These are phyloP conservation scores for Pneumocystis murina DNA, from an alignment of 1,139 yeast genomes.

Conservation along the genomic window DNA sequence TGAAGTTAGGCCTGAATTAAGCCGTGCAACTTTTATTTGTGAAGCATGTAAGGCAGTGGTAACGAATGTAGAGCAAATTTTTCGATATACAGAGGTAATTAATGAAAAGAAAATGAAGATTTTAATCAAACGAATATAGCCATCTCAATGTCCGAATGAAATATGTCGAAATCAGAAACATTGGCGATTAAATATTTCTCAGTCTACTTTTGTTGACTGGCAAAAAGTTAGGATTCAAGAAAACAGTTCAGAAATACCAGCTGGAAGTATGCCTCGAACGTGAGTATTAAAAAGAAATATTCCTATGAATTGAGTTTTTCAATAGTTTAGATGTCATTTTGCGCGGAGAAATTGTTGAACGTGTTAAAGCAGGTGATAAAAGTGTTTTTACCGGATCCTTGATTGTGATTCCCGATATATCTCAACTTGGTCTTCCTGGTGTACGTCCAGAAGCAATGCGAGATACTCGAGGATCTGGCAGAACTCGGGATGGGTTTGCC, in stretches of 20 bases:
- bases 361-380: slow-evolving; percentile 96
- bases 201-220: slow-evolving; percentile 91
- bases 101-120: background rate
- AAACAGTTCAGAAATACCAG: slow-evolving; percentile 87
- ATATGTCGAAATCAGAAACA: slow-evolving; percentile 74
- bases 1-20: slow-evolving; percentile 92
- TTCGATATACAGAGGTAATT: slow-evolving; percentile 61
- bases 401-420: slow-evolving; percentile 86
- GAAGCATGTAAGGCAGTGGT: slow-evolving; percentile 75
- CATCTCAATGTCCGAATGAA: slow-evolving; percentile 77
- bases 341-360: slow-evolving; percentile 88
- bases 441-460: slow-evolving; percentile 73
- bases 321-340: slow-evolving; percentile 58
- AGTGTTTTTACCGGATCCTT: slow-evolving; percentile 91
- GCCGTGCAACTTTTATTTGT: slow-evolving; percentile 76
- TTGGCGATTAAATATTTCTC: slow-evolving; percentile 72
- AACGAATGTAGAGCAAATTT: slow-evolving; percentile 83
- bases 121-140: slow-evolving; percentile 23
- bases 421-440: slow-evolving; percentile 95
- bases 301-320: background rate
- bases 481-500: slow-evolving; percentile 39
- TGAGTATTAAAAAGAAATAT: slow-evolving; percentile 1
- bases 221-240: slow-evolving; percentile 93
- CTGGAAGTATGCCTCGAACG: slow-evolving; percentile 98
- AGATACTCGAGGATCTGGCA: slow-evolving; percentile 46